Evolutionary conservation across 2,329 filamentous ascomycete genomes (phyloP), one percentile per base, ranked within the genome.

Genomic region (Calonectria leucothoes): DNA sequence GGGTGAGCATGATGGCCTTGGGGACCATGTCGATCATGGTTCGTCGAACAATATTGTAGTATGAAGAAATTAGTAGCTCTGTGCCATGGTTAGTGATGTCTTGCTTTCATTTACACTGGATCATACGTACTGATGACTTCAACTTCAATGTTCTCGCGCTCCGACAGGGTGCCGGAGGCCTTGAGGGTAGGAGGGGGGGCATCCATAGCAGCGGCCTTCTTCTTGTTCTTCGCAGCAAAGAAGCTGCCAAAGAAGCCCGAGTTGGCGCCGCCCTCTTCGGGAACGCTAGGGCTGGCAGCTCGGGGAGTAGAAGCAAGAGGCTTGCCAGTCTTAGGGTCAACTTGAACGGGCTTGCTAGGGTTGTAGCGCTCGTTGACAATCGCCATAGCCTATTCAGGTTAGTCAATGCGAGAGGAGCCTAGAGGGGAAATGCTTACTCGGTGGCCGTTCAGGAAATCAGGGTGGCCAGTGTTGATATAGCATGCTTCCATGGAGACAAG

Each of bases 1-100:
- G 93, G 80, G 91, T 98, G 78, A 98, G 91, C 97, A 99, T 99
- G 83, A 99, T 97, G 49, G 97, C 97, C 88, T 99, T 99, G 79
- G 97, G 97, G 7, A 99, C 97, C 97, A 99, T 99, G 83, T 99
- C 97, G 78, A 98, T 98, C 95, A 99, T 97, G 74, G 97, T 99
- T 79, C 97, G 91, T 88, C 95, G 95, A 78, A 98, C 96, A 83
- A 99, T 99, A 87, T 98, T 98, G 87, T 94, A 99, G 89, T 99
- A 99, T 0, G 95, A 98, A 70, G 93, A 94, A 83, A 99, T 99
- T 72, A 99, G 90, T 76, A 99, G 92, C 88, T 99, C 94, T 97
- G 82, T 39, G 4, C 12, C 55, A 35, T 5, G 45, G 76, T 80
- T 74, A 82, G 71, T 35, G 45, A 65, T 25, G 15, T 17, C 6